Percentiles rank a stretch among this genome's conserved stretches.
Conservation (phyloP, 495 filamentous ascomycete species). For the Penicillium coffeae region DNA sequence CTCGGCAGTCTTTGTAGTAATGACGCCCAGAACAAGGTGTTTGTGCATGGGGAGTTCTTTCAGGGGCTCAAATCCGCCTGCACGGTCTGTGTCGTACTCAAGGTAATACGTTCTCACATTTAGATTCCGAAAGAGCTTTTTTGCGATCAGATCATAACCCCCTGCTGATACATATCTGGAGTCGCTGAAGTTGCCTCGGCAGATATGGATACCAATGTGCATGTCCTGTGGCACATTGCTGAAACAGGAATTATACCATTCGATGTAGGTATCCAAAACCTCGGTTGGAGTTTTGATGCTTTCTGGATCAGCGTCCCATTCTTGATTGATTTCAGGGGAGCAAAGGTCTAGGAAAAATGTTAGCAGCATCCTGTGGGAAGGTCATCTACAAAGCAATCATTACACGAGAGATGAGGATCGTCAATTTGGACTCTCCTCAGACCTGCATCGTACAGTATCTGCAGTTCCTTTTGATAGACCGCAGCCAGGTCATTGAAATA, state of each 20-base stretch:
- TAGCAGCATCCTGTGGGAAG: too few species aligned
- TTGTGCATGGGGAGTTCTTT: neutral
- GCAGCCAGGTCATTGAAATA: slow-evolving; percentile 12
- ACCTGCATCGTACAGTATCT: slow-evolving; percentile 13
- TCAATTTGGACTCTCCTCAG: slow-evolving; percentile 10
- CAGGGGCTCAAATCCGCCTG: neutral
- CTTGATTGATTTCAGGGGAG: neutral
- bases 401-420: neutral
- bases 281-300: neutral
- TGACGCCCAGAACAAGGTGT: neutral
- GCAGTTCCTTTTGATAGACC: slow-evolving; percentile 5
- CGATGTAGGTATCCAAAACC: neutral
- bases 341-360: neutral
- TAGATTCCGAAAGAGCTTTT: neutral
- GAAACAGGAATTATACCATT: neutral
- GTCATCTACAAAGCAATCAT: too few species aligned
- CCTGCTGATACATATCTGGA: neutral
- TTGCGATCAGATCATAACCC: neutral
- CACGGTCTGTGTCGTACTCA: neutral
- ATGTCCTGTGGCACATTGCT: neutral
- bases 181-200: neutral
- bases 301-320: neutral
- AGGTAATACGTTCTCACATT: neutral
- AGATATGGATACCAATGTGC: neutral
- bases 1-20: neutral